phyloP scores from a whole-genome alignment of 192 early-diverging fungal genomes.

The Backusella circina region DNA sequence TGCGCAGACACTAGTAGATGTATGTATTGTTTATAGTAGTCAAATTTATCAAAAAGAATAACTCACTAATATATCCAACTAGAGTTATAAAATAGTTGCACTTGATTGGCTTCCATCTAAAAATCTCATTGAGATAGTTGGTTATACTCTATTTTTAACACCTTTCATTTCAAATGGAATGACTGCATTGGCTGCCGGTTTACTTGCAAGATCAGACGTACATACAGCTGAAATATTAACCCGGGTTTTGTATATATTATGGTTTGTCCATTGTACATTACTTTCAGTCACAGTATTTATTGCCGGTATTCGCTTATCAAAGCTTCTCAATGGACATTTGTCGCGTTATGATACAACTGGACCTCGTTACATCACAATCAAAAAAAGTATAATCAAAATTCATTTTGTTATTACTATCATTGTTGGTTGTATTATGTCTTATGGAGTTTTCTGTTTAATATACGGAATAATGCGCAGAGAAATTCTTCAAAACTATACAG shows the following conservation, averaged over 20 bases:
- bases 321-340: constrained; percentile 15
- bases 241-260: constrained; percentile 19
- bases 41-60: neutral
- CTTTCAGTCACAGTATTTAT: constrained; percentile 13
- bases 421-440: constrained; percentile 13
- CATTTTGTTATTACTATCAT: constrained; percentile 18
- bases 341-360: constrained; percentile 8
- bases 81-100: constrained; percentile 23
- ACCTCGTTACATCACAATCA: constrained; percentile 21
- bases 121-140: constrained; percentile 17
- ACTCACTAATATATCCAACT: neutral
- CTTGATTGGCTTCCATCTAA: constrained; percentile 26
- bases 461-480: constrained; percentile 26
- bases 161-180: constrained; percentile 24
- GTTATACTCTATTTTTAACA: constrained; percentile 4
- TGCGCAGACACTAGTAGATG: constrained; percentile 29
- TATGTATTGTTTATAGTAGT: neutral
- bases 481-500: constrained; percentile 12
- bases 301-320: constrained; percentile 16
- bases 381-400: constrained; percentile 18
- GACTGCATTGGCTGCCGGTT: constrained; percentile 18
- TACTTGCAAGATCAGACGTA: constrained; percentile 7
- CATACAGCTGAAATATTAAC: constrained; percentile 11
- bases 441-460: constrained; percentile 24
- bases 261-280: constrained; percentile 21